Evolutionary conservation across 257 asterid species (phyloP).

Genomic region (Solanum pimpinellifolium): DNA sequence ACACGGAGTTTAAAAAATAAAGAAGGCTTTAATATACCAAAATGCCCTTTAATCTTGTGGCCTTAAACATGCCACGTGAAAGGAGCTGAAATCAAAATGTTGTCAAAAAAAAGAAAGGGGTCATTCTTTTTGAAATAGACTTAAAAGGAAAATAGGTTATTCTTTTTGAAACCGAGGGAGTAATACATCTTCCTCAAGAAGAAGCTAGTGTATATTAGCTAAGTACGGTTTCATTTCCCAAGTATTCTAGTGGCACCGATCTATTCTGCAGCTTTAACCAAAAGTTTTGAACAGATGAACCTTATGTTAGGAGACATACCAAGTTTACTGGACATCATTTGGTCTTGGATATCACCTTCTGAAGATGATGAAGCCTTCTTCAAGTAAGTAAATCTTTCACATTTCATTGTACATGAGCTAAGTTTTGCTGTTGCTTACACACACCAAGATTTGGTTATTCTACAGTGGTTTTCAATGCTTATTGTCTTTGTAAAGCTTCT

Average conservation of each 20-base stretch:
- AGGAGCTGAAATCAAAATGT: not conserved
- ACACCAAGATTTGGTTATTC: not conserved
- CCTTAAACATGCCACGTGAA: not conserved
- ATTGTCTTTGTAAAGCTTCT: not conserved
- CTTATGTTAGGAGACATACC: conserved; percentile 96
- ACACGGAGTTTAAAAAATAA: not conserved
- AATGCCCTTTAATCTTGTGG: not conserved
- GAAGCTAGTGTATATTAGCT: not conserved
- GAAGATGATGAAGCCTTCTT: conserved; percentile 51
- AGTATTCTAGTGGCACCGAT: not conserved
- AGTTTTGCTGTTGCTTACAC: not conserved
- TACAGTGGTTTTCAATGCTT: not conserved
- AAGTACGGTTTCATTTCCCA: not conserved
- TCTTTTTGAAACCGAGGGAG: not conserved
- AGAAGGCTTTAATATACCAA: not conserved
- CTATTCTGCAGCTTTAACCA: conserved; percentile 9
- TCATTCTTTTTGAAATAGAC: not conserved
- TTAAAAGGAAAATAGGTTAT: not conserved
- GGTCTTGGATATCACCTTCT: conserved; percentile 94
- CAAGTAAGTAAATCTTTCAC: conserved; percentile 39
- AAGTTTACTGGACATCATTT: conserved; percentile 68
- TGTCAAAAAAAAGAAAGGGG: not conserved
- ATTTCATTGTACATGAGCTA: not conserved
- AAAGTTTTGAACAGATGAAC: conserved; percentile 60
- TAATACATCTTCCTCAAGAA: not conserved